Evolutionary conservation across 495 filamentous ascomycete genomes (phyloP).

Genomic region (Halenospora varia): DNA sequence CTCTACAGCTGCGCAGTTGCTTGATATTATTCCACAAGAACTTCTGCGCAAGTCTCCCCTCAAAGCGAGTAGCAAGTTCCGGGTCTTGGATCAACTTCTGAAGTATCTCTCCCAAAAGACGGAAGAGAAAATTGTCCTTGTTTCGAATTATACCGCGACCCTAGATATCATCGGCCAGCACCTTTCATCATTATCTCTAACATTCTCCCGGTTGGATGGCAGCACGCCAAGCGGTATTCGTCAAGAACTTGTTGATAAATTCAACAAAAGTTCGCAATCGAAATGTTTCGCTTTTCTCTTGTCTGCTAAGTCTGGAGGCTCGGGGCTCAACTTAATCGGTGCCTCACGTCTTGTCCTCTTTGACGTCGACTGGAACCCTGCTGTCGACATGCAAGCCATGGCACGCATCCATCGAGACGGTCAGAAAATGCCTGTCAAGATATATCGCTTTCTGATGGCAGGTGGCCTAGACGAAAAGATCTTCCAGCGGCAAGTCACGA

Average conservation of each 20-base stretch:
- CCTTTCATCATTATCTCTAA: slow-evolving; percentile 57
- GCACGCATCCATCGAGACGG: slow-evolving; percentile 78
- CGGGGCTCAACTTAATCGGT: slow-evolving; percentile 74
- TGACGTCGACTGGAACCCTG: slow-evolving; percentile 82
- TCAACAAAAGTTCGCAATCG: slow-evolving; percentile 59
- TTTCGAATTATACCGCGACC: slow-evolving; percentile 79
- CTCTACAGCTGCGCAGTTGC: slow-evolving; percentile 41
- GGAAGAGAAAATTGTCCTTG: slow-evolving; percentile 72
- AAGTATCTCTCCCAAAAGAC: slow-evolving; percentile 57
- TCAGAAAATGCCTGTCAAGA: slow-evolving; percentile 64
- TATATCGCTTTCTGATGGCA: slow-evolving; percentile 70
- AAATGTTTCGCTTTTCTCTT: slow-evolving; percentile 71
- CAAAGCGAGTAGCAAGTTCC: slow-evolving; percentile 64
- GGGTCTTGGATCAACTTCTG: slow-evolving; percentile 66
- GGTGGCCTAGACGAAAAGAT: slow-evolving; percentile 82
- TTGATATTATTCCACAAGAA: slow-evolving; percentile 54
- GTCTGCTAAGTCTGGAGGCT: slow-evolving; percentile 73
- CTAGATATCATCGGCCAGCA: slow-evolving; percentile 65
- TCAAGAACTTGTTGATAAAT: slow-evolving; percentile 71
- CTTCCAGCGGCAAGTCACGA: slow-evolving; percentile 76
- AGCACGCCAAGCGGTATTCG: slow-evolving; percentile 64
- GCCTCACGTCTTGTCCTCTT: slow-evolving; percentile 74
- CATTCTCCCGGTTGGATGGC: slow-evolving; percentile 71
- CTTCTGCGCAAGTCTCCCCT: slow-evolving; percentile 54
- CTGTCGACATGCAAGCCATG: slow-evolving; percentile 82